These are phyloP conservation scores for Glaciozyma martinii DNA, from an alignment of 768 basidiomycete genomes.

Conservation along the genomic window DNA sequence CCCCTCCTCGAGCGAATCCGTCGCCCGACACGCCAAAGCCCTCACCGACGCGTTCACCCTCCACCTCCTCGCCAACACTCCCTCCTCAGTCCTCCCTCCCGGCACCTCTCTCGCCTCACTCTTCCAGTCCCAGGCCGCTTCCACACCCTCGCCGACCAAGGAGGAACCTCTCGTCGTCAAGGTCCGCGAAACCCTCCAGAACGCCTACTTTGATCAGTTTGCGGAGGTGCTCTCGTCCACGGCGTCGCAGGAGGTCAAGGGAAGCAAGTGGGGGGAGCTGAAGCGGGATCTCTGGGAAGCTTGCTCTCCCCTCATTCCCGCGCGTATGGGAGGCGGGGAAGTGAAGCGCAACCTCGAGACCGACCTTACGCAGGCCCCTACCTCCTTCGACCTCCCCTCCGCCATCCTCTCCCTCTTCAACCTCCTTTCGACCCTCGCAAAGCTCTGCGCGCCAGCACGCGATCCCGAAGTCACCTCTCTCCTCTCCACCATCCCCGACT, in stretches of 20 bases:
- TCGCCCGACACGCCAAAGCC: background rate
- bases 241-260: too few relatives aligned
- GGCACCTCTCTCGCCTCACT: conserved; percentile 2
- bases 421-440: background rate
- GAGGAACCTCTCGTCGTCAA: background rate
- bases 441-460: conserved; percentile 17
- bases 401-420: background rate
- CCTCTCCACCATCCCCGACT: background rate
- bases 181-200: background rate
- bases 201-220: background rate
- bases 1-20: background rate
- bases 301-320: background rate
- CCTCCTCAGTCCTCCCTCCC: conserved; percentile 2
- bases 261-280: conserved; percentile 5
- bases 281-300: background rate
- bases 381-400: background rate
- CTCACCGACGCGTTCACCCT: conserved; percentile 7
- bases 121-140: background rate
- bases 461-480: background rate
- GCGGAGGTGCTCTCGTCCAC: background rate
- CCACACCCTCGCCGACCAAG: background rate
- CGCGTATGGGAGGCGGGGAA: background rate
- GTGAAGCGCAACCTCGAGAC: background rate
- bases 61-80: background rate
- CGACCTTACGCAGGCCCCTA: background rate